A percentile compares a stretch with the other conserved stretches of the same genome.
These are phyloP conservation scores for Panaeolus papilionaceus DNA, from an alignment of 768 basidiomycete species.

Conservation along the genomic window DNA sequence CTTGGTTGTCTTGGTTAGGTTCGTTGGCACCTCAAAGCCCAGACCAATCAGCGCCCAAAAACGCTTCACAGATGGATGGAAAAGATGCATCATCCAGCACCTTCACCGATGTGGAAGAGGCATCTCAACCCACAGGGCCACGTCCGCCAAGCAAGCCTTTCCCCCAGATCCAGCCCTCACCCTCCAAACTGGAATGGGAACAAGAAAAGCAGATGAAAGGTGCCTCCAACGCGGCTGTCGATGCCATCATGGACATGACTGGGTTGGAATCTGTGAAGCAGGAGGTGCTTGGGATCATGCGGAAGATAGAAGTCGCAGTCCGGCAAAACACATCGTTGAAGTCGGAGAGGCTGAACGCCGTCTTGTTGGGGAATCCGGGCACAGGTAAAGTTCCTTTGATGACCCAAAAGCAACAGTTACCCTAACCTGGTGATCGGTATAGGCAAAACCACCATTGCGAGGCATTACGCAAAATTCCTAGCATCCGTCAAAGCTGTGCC, in stretches of 20 bases:
- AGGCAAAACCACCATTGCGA: slow-evolving; percentile 77
- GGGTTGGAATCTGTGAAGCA: slow-evolving; percentile 72
- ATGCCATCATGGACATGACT: slow-evolving; percentile 72
- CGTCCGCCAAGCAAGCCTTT: slow-evolving; percentile 21
- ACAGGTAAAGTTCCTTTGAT: slow-evolving; percentile 52
- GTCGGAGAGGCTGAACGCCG: slow-evolving; percentile 65
- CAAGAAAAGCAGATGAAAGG: slow-evolving; percentile 63
- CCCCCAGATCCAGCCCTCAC: slow-evolving; percentile 31
- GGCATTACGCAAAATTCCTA: slow-evolving; percentile 67
- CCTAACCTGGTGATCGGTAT: background rate
- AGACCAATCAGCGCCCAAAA: slow-evolving; percentile 5
- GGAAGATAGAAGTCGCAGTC: slow-evolving; percentile 57
- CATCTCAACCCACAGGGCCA: slow-evolving; percentile 4
- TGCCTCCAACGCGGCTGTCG: slow-evolving; percentile 57
- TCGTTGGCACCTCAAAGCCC: background rate
- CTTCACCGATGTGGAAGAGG: background rate
- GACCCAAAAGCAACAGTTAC: background rate
- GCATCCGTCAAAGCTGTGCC: slow-evolving; percentile 60
- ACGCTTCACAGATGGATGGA: background rate
- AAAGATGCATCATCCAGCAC: slow-evolving; percentile 15
- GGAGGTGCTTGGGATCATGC: slow-evolving; percentile 63
- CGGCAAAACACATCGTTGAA: slow-evolving; percentile 60
- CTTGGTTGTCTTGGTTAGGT: background rate
- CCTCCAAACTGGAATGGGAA: slow-evolving; percentile 58
- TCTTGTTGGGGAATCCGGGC: slow-evolving; percentile 74